Evolutionary conservation across 1,284 basidiomycete species (phyloP), one percentile per base, ranked within the genome.

Genomic region (Heterobasidion parviporum): DNA sequence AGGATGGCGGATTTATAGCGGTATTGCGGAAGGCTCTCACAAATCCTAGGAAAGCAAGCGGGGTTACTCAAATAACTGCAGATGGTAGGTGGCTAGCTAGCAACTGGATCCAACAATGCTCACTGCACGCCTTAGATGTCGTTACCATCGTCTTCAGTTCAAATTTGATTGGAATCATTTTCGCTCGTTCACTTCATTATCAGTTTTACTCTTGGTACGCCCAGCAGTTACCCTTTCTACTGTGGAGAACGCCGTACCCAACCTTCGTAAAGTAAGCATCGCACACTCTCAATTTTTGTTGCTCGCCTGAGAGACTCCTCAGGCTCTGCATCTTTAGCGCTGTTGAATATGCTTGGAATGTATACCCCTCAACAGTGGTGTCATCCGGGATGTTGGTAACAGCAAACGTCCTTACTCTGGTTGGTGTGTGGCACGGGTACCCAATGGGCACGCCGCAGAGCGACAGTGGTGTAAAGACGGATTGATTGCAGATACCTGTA

Each of bases 141-240:
- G 79, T 86, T 9, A 87, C 87, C 0, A 77, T 93, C 20, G 77
- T 98, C 16, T 94, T 93, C 75, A 94, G 92, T 1, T 90, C 89
- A 14, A 99, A 98, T 67, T 70, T 99, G 52, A 87, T 98, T 59
- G 96, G 96, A 20, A 88, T 99, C 36, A 63, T 91, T 4, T 98
- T 91, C 68, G 92, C 97, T 14, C 83, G 97, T n/a, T 97, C 94
- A 14, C 73, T 99, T 54, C 96, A 99, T 69, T 99, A 98, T 69
- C 96, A 99, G 65, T 99, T 99, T 72, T 98, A 98, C 70, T 87
- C 90, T 5, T 99, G 96, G 97, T 98, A 98, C 69, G 93, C 90
- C 10, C 89, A 94, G 60, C 92, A 96, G 63, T 69, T 97, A n/a
- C 93, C 94, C 0, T 85, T 96, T 64, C 72, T 99, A 32, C 73